Evolutionary conservation across 768 basidiomycete genomes (phyloP).

Genomic region (Boletellus ananas): DNA sequence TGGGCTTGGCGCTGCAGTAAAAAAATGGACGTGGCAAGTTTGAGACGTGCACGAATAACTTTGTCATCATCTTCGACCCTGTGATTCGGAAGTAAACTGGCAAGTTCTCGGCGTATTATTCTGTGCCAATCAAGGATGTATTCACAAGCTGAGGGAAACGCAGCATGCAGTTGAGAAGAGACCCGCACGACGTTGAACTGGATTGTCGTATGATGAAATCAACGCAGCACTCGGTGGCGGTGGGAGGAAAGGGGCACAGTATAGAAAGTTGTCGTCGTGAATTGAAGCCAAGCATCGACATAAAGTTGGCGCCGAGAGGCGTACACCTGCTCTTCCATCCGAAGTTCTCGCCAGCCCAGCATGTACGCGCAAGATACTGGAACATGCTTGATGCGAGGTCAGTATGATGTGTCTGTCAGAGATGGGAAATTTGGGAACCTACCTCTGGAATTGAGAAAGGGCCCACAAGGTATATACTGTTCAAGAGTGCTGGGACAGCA

Average conservation of each 20-base stretch:
- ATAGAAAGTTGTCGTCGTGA: slow-evolving; percentile 16
- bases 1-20: slow-evolving; percentile 13
- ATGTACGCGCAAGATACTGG: slow-evolving; percentile 21
- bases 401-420: not conserved
- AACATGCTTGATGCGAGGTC: slow-evolving; percentile 15
- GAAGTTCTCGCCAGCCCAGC: slow-evolving; percentile 29
- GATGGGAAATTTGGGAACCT: slow-evolving; percentile 1
- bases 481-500: slow-evolving; percentile 8
- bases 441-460: slow-evolving; percentile 24
- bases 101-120: slow-evolving; percentile 23
- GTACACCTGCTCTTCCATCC: slow-evolving; percentile 29
- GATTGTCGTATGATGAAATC: slow-evolving; percentile 26
- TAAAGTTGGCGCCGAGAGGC: slow-evolving; percentile 23
- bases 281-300: slow-evolving; percentile 24
- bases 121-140: slow-evolving; percentile 27
- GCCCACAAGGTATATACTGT: slow-evolving; percentile 25
- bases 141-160: slow-evolving; percentile 15
- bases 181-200: slow-evolving; percentile 1
- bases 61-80: slow-evolving; percentile 14
- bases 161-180: slow-evolving; percentile 15
- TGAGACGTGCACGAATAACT: slow-evolving; percentile 18
- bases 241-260: slow-evolving; percentile 19
- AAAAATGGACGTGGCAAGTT: slow-evolving; percentile 29
- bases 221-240: slow-evolving; percentile 26
- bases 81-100: slow-evolving; percentile 24